A percentile compares a stretch with the other conserved stretches of the same genome.
Evolutionary conservation across 1,284 basidiomycete species (phyloP).

Genomic region (Violaceomyces palustris): DNA sequence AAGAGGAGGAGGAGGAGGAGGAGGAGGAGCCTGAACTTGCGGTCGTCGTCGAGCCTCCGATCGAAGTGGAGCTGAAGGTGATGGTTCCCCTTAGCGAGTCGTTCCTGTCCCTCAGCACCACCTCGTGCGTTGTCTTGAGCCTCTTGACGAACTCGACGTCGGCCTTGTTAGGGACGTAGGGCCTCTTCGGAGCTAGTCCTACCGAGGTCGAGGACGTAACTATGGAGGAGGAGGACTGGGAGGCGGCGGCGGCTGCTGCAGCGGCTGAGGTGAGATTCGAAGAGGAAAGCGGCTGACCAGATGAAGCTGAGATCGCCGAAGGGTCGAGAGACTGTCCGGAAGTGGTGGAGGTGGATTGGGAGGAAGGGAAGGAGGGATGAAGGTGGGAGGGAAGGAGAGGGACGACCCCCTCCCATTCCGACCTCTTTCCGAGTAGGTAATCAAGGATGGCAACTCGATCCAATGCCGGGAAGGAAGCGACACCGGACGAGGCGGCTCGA

Average conservation of each 20-base stretch:
- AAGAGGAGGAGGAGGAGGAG: constrained; percentile 6
- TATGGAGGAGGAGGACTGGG: too few relatives aligned
- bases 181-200: constrained; percentile 22
- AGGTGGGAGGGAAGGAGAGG: too few relatives aligned
- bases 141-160: constrained; percentile 49
- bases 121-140: constrained; percentile 32
- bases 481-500: constrained; percentile 33
- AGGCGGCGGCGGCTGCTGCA: too few relatives aligned
- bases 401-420: constrained; percentile 39
- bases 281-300: too few relatives aligned
- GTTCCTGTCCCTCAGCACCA: constrained; percentile 38
- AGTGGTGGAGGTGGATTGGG: too few relatives aligned
- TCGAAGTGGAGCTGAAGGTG: too few relatives aligned
- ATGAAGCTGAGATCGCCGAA: too few relatives aligned
- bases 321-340: too few relatives aligned
- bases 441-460: constrained; percentile 43
- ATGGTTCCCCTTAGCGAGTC: constrained; percentile 35
- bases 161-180: constrained; percentile 38
- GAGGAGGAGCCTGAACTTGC: constrained; percentile 7
- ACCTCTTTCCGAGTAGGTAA: constrained; percentile 38
- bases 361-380: too few relatives aligned
- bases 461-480: constrained; percentile 37
- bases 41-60: constrained; percentile 8
- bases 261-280: too few relatives aligned
- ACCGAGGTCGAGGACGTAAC: too few relatives aligned